Conservation (phyloP, 176 grass and related monocot genomes). For the Carex parvula region DNA sequence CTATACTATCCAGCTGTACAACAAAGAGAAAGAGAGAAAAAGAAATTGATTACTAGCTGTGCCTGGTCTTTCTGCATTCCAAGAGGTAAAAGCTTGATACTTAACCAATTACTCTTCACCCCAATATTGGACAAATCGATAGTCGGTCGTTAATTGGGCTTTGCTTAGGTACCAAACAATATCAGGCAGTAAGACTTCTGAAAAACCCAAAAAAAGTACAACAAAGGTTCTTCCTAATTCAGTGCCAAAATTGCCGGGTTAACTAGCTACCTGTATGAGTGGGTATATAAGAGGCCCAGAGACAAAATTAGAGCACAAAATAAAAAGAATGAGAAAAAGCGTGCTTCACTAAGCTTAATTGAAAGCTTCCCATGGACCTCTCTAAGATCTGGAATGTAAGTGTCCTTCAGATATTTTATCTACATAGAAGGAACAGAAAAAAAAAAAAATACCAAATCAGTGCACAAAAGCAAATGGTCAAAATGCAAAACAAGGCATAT, state of each 20-base stretch:
- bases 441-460: neutral
- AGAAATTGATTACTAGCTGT: neutral
- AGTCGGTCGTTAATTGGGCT: neutral
- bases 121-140: neutral
- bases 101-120: neutral
- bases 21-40: slow-evolving; percentile 8
- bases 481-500: neutral
- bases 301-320: neutral
- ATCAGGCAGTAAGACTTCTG: neutral
- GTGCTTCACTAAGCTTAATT: slow-evolving; percentile 57
- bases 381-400: slow-evolving; percentile 48
- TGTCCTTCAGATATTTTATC: slow-evolving; percentile 65
- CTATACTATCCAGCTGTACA: slow-evolving; percentile 36
- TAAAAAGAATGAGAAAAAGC: neutral
- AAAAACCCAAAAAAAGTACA: neutral
- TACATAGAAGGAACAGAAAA: slow-evolving; percentile 25
- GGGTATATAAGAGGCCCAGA: neutral
- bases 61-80: neutral
- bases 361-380: slow-evolving; percentile 58
- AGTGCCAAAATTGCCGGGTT: neutral
- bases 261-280: neutral
- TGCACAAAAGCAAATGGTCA: neutral
- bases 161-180: slow-evolving; percentile 9
- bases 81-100: neutral
- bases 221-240: neutral